Evolutionary conservation across 768 basidiomycete genomes (phyloP).

Genomic region (Pleurotus citrinopileatus): DNA sequence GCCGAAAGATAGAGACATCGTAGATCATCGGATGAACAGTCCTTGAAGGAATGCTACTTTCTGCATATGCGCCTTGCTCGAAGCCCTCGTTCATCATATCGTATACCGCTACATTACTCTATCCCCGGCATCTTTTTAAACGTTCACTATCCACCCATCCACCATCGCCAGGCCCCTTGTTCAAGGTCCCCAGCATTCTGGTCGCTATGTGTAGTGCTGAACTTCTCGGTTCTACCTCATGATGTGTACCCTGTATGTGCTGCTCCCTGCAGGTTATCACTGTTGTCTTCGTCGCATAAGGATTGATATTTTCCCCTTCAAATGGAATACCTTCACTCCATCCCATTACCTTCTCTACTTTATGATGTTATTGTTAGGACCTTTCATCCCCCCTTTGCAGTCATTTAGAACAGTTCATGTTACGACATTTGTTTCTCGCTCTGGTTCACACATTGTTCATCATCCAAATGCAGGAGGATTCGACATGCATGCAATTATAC

Average conservation of each 20-base stretch:
- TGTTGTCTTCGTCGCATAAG: no score
- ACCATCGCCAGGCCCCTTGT: background rate
- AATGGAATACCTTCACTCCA: no score
- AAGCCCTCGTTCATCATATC: background rate
- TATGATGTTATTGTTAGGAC: background rate
- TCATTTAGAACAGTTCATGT: background rate
- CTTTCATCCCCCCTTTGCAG: background rate
- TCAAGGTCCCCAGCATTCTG: no score
- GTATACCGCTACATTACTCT: conserved; percentile 6
- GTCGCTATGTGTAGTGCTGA: no score
- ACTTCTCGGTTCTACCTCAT: no score
- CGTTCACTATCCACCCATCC: background rate
- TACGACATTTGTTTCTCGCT: no score
- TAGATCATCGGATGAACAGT: conserved; percentile 15
- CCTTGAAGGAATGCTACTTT: conserved; percentile 6
- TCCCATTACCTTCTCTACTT: background rate
- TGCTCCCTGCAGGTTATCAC: no score
- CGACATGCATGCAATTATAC: background rate
- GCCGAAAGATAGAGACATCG: conserved; percentile 8
- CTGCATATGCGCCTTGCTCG: background rate
- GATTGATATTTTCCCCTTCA: no score
- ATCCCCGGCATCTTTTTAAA: background rate
- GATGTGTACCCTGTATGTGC: no score
- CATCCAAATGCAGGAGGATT: conserved; percentile 3
- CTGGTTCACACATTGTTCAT: no score